Percentiles rank a stretch among this genome's conserved stretches.
These are phyloP conservation scores for Hyaloscypha variabilis DNA, from an alignment of 495 filamentous ascomycete genomes.

Conservation along the genomic window DNA sequence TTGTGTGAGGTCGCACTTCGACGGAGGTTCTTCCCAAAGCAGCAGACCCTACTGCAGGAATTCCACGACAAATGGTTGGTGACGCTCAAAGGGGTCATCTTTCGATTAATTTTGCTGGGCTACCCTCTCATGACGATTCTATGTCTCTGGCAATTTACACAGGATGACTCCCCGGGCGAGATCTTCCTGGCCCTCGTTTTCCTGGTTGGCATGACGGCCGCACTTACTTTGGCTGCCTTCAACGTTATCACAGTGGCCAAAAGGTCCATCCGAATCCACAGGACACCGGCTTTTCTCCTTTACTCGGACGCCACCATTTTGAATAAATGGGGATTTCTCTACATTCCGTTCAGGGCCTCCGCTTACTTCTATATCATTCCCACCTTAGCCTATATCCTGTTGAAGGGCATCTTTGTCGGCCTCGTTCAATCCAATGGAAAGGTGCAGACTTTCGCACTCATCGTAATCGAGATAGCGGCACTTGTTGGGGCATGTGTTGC, in stretches of 20 bases:
- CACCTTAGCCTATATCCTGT: slow-evolving; percentile 70
- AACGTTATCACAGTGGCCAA: slow-evolving; percentile 88
- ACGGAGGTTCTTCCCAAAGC: slow-evolving; percentile 73
- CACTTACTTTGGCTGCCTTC: slow-evolving; percentile 78
- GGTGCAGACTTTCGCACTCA: slow-evolving; percentile 78
- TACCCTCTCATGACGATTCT: slow-evolving; percentile 88
- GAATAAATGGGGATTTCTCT: slow-evolving; percentile 97
- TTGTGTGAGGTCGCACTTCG: slow-evolving; percentile 69
- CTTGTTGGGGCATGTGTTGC: slow-evolving; percentile 76
- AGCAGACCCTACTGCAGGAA: slow-evolving; percentile 72
- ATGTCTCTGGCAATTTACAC: slow-evolving; percentile 91
- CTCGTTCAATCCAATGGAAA: slow-evolving; percentile 71
- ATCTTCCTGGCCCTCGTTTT: slow-evolving; percentile 86
- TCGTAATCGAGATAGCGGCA: slow-evolving; percentile 80
- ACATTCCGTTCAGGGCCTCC: slow-evolving; percentile 92
- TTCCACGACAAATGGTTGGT: slow-evolving; percentile 86
- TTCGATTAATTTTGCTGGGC: slow-evolving; percentile 86
- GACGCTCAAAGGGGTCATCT: slow-evolving; percentile 85
- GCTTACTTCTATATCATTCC: slow-evolving; percentile 96
- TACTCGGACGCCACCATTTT: slow-evolving; percentile 88
- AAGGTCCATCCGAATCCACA: slow-evolving; percentile 83
- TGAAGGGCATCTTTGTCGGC: slow-evolving; percentile 89
- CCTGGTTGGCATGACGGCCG: slow-evolving; percentile 72
- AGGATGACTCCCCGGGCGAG: slow-evolving; percentile 80
- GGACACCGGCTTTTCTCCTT: slow-evolving; percentile 92